A percentile compares a stretch with the other conserved stretches of the same genome.
Conservation (phyloP, 148 eudicot genomes). For the Chenopodium formosanum region DNA sequence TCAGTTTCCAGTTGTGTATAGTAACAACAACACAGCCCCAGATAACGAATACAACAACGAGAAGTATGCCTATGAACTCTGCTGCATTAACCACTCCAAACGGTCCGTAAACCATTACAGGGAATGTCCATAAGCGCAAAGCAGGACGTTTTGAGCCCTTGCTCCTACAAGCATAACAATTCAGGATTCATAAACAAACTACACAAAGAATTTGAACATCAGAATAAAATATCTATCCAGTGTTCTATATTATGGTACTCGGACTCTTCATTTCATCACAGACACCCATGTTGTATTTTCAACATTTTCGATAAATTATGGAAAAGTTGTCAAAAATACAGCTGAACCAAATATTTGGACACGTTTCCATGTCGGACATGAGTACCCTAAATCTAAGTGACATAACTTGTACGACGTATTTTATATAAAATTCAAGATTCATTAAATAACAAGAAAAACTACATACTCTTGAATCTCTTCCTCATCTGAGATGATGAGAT, state of each 20-base stretch:
- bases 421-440: background rate
- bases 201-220: background rate
- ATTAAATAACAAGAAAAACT: background rate
- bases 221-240: background rate
- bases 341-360: background rate
- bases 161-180: slow-evolving; percentile 39
- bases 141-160: slow-evolving; percentile 40
- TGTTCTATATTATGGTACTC: background rate
- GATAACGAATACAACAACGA: slow-evolving; percentile 45
- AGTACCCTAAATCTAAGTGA: background rate
- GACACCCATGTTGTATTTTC: background rate
- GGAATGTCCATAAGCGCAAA: slow-evolving; percentile 84
- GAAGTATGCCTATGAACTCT: slow-evolving; percentile 67
- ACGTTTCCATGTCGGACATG: background rate
- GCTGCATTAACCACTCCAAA: slow-evolving; percentile 89
- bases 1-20: slow-evolving; percentile 23
- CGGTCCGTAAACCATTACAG: slow-evolving; percentile 78
- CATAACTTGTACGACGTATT: background rate
- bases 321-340: background rate
- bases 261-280: background rate
- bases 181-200: background rate
- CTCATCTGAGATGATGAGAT: slow-evolving; percentile 50
- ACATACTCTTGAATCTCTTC: slow-evolving; percentile 65
- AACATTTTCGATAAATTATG: background rate
- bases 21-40: slow-evolving; percentile 52